A percentile compares a stretch with the other conserved stretches of the same genome.
phyloP scores from a whole-genome alignment of 73 alveolate species.

The Effrenium voratum region DNA sequence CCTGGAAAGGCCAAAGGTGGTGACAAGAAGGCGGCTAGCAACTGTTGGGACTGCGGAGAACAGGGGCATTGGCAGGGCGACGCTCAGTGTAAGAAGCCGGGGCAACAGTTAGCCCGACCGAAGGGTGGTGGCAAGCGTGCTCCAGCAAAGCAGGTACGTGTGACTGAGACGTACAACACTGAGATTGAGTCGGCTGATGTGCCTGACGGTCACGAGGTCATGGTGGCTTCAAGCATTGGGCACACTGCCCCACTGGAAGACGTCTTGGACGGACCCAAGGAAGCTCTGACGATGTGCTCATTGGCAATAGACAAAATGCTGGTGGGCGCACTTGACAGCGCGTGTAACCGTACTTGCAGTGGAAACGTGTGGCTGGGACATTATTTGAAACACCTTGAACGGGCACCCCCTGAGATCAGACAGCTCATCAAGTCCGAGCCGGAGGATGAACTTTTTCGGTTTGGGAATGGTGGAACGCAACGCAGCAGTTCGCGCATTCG shows the following conservation, averaged over 20 bases:
- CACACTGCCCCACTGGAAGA: neutral
- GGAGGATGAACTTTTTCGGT: neutral
- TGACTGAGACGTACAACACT: neutral
- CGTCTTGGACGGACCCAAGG: neutral
- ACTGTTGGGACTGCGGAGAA: conserved; percentile 8
- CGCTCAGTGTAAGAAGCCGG: neutral
- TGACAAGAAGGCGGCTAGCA: neutral
- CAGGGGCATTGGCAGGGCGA: conserved; percentile 26
- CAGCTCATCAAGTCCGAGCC: neutral
- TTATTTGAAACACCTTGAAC: neutral
- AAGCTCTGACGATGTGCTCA: neutral
- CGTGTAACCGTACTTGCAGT: neutral
- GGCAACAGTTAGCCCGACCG: neutral
- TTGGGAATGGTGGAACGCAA: conserved; percentile 5
- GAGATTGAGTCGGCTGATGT: neutral
- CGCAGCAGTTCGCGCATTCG: neutral
- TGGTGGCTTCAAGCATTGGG: neutral
- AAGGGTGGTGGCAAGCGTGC: neutral
- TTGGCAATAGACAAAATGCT: neutral
- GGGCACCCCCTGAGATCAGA: neutral
- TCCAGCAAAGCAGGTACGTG: neutral
- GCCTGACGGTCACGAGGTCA: neutral
- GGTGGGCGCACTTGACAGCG: conserved; percentile 1
- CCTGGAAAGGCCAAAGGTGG: neutral
- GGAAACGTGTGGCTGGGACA: neutral